phyloP scores from a whole-genome alignment of 257 asterid species.

The Lithospermum erythrorhizon region DNA sequence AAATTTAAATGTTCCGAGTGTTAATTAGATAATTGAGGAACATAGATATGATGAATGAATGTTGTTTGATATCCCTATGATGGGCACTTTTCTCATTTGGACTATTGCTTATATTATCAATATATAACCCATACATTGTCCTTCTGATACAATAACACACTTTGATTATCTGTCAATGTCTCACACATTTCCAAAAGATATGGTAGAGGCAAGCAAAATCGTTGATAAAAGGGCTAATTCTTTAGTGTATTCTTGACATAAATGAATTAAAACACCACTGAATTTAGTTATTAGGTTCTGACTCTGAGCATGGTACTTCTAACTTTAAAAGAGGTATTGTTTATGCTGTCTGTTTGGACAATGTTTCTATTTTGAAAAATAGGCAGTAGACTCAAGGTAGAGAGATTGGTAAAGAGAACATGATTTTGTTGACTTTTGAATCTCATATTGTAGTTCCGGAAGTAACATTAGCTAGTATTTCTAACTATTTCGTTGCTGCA shows the following conservation, averaged over 20 bases:
- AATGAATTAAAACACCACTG: background rate
- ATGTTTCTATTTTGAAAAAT: no score
- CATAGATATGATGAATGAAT: no score
- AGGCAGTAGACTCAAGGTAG: background rate
- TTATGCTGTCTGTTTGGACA: background rate
- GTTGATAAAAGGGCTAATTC: background rate
- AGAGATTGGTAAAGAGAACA: background rate
- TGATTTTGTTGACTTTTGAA: background rate
- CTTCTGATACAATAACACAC: background rate
- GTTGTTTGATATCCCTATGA: no score
- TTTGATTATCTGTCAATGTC: background rate
- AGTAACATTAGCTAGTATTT: slow-evolving; percentile 11
- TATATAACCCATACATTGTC: background rate
- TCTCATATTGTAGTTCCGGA: background rate
- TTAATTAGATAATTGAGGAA: no score
- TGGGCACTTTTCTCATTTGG: background rate
- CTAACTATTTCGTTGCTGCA: slow-evolving; percentile 32
- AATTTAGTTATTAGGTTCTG: background rate
- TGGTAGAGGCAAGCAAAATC: background rate
- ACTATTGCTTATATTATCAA: background rate
- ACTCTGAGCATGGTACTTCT: background rate
- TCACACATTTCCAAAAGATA: background rate
- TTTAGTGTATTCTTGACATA: background rate
- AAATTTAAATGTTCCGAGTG: no score
- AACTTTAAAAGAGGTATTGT: background rate